phyloP scores from a whole-genome alignment of 768 basidiomycete species.

The Auriscalpium microsporum region DNA sequence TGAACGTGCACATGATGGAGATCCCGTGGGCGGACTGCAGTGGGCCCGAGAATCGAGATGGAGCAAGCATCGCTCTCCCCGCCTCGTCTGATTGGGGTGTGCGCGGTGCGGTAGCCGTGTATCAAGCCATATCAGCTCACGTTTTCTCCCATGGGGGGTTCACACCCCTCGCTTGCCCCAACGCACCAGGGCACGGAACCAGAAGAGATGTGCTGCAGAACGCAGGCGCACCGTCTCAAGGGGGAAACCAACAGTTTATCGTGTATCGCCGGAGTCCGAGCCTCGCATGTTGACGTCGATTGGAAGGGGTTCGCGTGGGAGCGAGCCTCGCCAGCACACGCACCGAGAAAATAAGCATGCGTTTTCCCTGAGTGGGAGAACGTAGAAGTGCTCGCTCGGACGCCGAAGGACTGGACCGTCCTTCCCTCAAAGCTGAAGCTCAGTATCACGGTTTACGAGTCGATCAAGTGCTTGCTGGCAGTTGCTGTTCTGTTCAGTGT shows the following conservation, averaged over 20 bases:
- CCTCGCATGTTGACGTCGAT: conserved; percentile 1
- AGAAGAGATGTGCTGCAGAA: neutral
- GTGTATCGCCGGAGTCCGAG: neutral
- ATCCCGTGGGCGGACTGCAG: too few species aligned
- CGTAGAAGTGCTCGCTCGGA: neutral
- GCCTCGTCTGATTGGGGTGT: too few species aligned
- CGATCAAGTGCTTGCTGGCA: too few species aligned
- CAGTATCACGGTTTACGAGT: too few species aligned
- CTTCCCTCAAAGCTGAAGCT: too few species aligned
- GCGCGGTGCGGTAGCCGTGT: neutral
- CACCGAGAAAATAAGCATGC: neutral
- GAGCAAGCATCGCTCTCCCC: too few species aligned
- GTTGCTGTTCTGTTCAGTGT: too few species aligned
- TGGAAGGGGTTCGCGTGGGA: neutral
- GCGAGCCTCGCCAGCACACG: neutral
- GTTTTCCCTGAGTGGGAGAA: neutral
- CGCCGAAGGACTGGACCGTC: neutral
- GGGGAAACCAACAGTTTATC: neutral
- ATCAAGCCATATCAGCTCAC: neutral
- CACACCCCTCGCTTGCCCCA: neutral
- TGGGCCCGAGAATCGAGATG: too few species aligned
- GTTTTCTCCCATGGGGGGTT: neutral
- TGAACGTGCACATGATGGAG: too few species aligned
- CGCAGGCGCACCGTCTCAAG: neutral
- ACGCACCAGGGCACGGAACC: neutral